Conservation (phyloP, 140 eudicot species). For the Erigeron philadelphicus region DNA sequence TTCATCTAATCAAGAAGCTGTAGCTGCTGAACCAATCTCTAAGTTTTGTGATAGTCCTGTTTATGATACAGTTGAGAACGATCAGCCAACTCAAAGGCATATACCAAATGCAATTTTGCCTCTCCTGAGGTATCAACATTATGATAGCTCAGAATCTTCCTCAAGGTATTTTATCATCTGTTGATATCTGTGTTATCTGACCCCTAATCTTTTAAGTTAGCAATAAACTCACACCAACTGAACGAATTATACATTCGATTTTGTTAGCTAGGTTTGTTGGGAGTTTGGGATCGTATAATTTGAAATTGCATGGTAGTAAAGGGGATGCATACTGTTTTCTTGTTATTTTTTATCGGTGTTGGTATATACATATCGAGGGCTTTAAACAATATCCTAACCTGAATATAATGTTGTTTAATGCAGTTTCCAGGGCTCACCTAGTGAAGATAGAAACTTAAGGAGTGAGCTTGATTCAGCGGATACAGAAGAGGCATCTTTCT, state of each 20-base stretch:
- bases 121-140: slow-evolving; percentile 50
- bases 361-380: not conserved
- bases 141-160: slow-evolving; percentile 82
- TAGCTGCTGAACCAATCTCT: slow-evolving; percentile 30
- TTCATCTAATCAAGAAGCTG: slow-evolving; percentile 33
- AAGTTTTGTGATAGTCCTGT: slow-evolving; percentile 33
- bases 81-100: slow-evolving; percentile 45
- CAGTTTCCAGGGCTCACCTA: slow-evolving; percentile 74
- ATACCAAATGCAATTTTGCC: slow-evolving; percentile 67
- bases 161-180: slow-evolving; percentile 51
- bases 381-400: not conserved
- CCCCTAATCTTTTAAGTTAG: not conserved
- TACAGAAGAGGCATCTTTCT: slow-evolving; percentile 69
- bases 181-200: slow-evolving; percentile 8
- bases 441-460: slow-evolving; percentile 67
- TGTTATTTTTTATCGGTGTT: slow-evolving; percentile 14
- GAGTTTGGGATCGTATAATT: slow-evolving; percentile 2
- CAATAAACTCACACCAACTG: slow-evolving; percentile 10
- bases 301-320: not conserved
- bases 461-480: slow-evolving; percentile 73
- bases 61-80: slow-evolving; percentile 31
- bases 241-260: not conserved
- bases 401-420: slow-evolving; percentile 26
- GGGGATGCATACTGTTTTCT: slow-evolving; percentile 5
- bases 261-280: not conserved